Conservation (phyloP, 2,329 filamentous ascomycete genomes). For the Diaporthe sp. region DNA sequence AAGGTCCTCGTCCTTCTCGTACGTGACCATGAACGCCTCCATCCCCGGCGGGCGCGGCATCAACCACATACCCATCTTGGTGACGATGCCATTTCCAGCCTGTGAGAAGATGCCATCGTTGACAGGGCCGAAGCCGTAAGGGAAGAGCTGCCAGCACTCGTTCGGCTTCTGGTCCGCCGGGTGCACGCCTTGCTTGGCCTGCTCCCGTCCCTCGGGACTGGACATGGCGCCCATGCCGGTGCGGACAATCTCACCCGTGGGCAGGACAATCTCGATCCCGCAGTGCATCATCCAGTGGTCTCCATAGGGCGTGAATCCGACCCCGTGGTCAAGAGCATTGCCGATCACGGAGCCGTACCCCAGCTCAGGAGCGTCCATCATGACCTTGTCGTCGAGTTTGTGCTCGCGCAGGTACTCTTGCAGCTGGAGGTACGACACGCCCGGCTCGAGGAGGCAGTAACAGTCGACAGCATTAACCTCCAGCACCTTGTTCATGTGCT, state of each 20-base stretch:
- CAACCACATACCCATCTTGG: slow-evolving; percentile 65
- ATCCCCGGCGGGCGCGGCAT: slow-evolving; percentile 53
- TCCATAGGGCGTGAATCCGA: slow-evolving; percentile 61
- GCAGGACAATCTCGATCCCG: slow-evolving; percentile 60
- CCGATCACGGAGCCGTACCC: slow-evolving; percentile 60
- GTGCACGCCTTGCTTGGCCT: slow-evolving; percentile 52
- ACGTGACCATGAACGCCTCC: slow-evolving; percentile 57
- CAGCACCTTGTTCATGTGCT: slow-evolving; percentile 66
- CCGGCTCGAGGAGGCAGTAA: slow-evolving; percentile 67
- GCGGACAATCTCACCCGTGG: slow-evolving; percentile 59
- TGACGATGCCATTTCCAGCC: slow-evolving; percentile 66
- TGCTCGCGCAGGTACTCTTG: slow-evolving; percentile 63
- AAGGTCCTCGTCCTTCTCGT: slow-evolving; percentile 54
- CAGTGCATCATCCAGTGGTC: slow-evolving; percentile 58
- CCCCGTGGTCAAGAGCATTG: slow-evolving; percentile 61
- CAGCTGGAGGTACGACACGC: slow-evolving; percentile 66
- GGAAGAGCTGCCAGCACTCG: slow-evolving; percentile 53
- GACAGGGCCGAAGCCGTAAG: slow-evolving; percentile 56
- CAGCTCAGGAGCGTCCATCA: slow-evolving; percentile 59
- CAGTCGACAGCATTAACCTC: slow-evolving; percentile 64
- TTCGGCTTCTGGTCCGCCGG: slow-evolving; percentile 48
- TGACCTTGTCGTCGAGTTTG: slow-evolving; percentile 55
- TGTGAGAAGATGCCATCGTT: slow-evolving; percentile 65
- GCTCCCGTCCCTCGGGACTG: slow-evolving; percentile 50
- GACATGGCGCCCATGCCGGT: slow-evolving; percentile 64